A percentile compares a stretch with the other conserved stretches of the same genome.
Conservation (phyloP, 208 protist genomes). For the Trypanosoma rangeli region DNA sequence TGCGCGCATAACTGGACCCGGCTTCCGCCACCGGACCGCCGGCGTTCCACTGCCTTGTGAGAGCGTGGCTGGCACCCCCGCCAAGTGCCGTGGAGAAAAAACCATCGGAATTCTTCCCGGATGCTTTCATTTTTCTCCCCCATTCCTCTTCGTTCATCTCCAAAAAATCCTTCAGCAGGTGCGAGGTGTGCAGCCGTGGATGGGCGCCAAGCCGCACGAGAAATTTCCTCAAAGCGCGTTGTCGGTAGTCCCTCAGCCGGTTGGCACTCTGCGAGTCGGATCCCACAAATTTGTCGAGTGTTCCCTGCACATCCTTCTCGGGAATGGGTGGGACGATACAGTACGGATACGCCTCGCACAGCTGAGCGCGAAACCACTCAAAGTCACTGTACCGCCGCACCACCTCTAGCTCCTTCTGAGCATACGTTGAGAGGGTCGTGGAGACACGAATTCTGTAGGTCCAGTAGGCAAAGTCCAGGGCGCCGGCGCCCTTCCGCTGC, state of each 20-base stretch:
- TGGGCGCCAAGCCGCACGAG: slow-evolving; percentile 76
- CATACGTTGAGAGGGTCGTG: slow-evolving; percentile 34
- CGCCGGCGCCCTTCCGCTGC: slow-evolving; percentile 54
- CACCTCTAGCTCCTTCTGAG: slow-evolving; percentile 32
- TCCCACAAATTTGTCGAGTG: slow-evolving; percentile 50
- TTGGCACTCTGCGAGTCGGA: slow-evolving; percentile 21
- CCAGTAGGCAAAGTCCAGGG: slow-evolving; percentile 84
- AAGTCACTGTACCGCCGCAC: slow-evolving; percentile 91
- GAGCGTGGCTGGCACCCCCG: slow-evolving; percentile 23
- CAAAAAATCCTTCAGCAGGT: slow-evolving; percentile 73
- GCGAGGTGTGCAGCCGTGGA: slow-evolving; percentile 48
- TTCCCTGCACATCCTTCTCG: slow-evolving; percentile 83
- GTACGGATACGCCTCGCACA: slow-evolving; percentile 64
- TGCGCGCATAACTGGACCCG: slow-evolving; percentile 11
- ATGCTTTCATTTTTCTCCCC: slow-evolving; percentile 49
- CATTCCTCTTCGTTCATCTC: slow-evolving; percentile 72
- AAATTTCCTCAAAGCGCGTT: slow-evolving; percentile 72
- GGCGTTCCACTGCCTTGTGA: slow-evolving; percentile 29
- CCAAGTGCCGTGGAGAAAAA: slow-evolving; percentile 23
- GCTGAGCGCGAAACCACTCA: slow-evolving; percentile 67
- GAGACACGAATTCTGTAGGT: slow-evolving; percentile 55
- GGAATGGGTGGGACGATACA: slow-evolving; percentile 89
- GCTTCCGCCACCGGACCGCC: neutral
- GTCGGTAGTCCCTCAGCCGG: slow-evolving; percentile 72
- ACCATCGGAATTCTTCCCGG: slow-evolving; percentile 30